Percentiles rank a stretch among this genome's conserved stretches.
Conservation (phyloP, 2,329 filamentous ascomycete genomes). For the Penicillium sp. region DNA sequence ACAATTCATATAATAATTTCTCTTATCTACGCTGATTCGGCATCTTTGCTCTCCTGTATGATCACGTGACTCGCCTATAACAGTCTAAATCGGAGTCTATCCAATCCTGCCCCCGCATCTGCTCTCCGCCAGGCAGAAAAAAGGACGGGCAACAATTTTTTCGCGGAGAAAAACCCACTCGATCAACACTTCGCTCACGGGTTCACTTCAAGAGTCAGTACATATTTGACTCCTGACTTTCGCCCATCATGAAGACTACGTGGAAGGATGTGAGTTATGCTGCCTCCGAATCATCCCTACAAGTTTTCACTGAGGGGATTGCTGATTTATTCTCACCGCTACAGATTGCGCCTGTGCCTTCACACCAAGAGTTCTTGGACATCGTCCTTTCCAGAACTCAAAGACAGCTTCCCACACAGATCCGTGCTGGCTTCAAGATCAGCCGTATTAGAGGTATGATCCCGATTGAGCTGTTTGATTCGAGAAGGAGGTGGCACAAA, state of each 20-base stretch:
- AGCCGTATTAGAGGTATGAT: constrained; percentile 69
- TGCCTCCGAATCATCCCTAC: not conserved
- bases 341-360: constrained; percentile 78
- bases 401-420: constrained; percentile 88
- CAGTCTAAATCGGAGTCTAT: constrained; percentile 5
- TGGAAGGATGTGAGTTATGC: constrained; percentile 52
- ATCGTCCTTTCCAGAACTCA: constrained; percentile 94
- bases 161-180: constrained; percentile 24
- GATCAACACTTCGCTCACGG: constrained; percentile 23
- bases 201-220: constrained; percentile 26
- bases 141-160: constrained; percentile 26
- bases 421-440: constrained; percentile 93
- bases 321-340: constrained; percentile 40
- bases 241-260: constrained; percentile 55
- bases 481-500: not conserved
- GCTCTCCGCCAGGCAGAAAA: constrained; percentile 26
- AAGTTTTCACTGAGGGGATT: constrained; percentile 1
- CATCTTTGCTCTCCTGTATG: not conserved
- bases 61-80: constrained; percentile 19
- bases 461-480: not conserved
- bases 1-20: not conserved
- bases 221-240: constrained; percentile 24
- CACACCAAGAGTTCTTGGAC: constrained; percentile 92
- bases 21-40: not conserved
- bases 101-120: constrained; percentile 25